Conservation (phyloP, 768 basidiomycete genomes). For the Auriscalpium orientale region DNA sequence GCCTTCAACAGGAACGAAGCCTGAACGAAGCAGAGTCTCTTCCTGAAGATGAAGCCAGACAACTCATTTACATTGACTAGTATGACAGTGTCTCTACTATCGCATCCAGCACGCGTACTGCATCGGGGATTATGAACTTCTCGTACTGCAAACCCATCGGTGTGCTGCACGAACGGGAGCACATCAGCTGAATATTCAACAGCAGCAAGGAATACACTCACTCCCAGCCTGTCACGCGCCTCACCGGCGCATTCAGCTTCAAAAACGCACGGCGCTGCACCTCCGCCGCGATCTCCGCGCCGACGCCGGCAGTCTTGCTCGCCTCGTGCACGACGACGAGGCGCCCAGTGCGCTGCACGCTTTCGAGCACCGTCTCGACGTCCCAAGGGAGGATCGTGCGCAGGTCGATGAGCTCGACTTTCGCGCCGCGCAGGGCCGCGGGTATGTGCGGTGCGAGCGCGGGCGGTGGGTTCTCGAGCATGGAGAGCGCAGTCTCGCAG, state of each 20-base stretch:
- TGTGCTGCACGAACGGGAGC: slow-evolving; percentile 38
- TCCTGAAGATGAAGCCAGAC: too few relatives aligned
- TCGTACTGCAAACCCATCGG: slow-evolving; percentile 82
- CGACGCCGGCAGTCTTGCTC: slow-evolving; percentile 79
- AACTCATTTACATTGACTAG: slow-evolving; percentile 30
- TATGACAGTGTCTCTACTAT: slow-evolving; percentile 77
- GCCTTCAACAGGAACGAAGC: too few relatives aligned
- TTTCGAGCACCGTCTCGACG: slow-evolving; percentile 68
- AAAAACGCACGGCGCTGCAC: slow-evolving; percentile 85
- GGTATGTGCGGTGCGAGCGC: slow-evolving; percentile 62
- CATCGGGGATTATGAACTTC: slow-evolving; percentile 88
- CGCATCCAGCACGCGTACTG: slow-evolving; percentile 75
- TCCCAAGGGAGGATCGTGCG: slow-evolving; percentile 90
- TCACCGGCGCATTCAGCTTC: slow-evolving; percentile 81
- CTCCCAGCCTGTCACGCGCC: slow-evolving; percentile 90
- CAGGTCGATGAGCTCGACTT: slow-evolving; percentile 85
- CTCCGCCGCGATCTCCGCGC: slow-evolving; percentile 87
- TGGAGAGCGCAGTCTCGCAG: slow-evolving; percentile 75
- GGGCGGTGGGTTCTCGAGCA: slow-evolving; percentile 61
- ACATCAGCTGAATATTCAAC: neutral
- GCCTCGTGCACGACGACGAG: slow-evolving; percentile 92
- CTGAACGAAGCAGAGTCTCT: too few relatives aligned
- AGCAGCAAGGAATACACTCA: slow-evolving; percentile 37
- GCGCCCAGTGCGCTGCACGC: slow-evolving; percentile 78
- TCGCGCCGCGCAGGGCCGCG: slow-evolving; percentile 51